A percentile compares a stretch with the other conserved stretches of the same genome.
phyloP scores from a whole-genome alignment of 2,329 filamentous ascomycete genomes.

The Colletotrichum tabaci region DNA sequence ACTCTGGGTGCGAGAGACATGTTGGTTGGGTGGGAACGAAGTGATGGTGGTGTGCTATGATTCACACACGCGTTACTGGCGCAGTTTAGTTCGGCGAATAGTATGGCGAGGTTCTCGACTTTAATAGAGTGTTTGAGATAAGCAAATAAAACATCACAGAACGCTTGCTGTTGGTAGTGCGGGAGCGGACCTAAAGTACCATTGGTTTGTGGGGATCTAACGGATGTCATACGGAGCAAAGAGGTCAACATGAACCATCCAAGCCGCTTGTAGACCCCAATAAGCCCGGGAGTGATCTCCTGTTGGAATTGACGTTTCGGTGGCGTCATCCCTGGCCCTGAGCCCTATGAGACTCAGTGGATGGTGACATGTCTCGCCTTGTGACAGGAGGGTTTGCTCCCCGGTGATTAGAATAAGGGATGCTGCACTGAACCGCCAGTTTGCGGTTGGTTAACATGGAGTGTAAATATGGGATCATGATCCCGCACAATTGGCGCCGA shows the following conservation, averaged over 20 bases:
- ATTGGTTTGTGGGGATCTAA: not conserved
- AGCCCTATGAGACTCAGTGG: not conserved
- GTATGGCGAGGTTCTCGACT: no score
- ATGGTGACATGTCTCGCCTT: not conserved
- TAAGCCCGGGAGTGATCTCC: not conserved
- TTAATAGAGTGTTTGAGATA: no score
- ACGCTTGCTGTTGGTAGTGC: no score
- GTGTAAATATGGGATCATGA: conserved; percentile 3
- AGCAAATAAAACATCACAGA: no score
- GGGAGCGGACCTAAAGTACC: not conserved
- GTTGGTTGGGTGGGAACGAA: not conserved
- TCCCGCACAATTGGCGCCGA: not conserved
- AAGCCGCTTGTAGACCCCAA: not conserved
- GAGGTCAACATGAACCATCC: not conserved
- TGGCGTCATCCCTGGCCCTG: conserved; percentile 19
- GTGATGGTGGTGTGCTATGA: not conserved
- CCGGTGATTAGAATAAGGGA: conserved; percentile 9
- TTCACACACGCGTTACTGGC: not conserved
- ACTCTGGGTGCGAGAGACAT: conserved; percentile 14
- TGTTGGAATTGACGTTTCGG: conserved; percentile 6
- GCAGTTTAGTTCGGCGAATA: no score
- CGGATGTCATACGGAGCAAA: not conserved
- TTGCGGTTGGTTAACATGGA: not conserved
- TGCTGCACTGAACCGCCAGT: conserved; percentile 10
- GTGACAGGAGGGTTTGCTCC: not conserved